These are phyloP conservation scores for Inga laurina DNA, from an alignment of 306 rosid species.

Conservation along the genomic window DNA sequence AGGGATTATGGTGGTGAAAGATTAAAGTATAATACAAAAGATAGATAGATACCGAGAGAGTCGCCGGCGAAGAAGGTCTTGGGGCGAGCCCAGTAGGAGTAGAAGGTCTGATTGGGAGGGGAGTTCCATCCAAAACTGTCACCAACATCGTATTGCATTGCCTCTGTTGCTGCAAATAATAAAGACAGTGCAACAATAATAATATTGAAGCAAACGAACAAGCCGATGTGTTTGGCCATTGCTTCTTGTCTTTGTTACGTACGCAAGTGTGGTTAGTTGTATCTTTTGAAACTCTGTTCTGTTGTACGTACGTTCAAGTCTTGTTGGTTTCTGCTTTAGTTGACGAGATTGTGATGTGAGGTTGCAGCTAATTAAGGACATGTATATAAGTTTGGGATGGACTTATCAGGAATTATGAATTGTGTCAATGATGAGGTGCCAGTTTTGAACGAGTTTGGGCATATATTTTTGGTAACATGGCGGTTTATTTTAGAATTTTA, in stretches of 20 bases:
- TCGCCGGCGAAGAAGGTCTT: not conserved
- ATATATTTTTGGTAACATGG: not conserved
- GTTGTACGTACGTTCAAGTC: not conserved
- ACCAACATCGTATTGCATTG: not conserved
- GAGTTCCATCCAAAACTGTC: constrained; percentile 1
- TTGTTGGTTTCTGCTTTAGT: not conserved
- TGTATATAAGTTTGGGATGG: not conserved
- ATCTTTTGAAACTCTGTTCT: not conserved
- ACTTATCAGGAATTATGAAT: not conserved
- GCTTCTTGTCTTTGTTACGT: not conserved
- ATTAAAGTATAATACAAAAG: not conserved
- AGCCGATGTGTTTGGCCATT: not conserved
- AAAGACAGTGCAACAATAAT: not conserved
- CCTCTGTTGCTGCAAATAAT: not conserved
- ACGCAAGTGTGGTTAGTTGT: not conserved
- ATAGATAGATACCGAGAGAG: not conserved
- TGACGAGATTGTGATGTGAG: not conserved
- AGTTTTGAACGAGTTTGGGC: not conserved
- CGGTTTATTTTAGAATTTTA: not conserved
- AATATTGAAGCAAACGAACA: not conserved
- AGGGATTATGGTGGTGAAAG: not conserved
- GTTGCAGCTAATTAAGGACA: not conserved
- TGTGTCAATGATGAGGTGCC: not conserved
- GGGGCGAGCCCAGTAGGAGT: not conserved
- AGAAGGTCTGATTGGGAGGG: constrained; percentile 6